These are phyloP conservation scores for Cladorrhinum samala DNA, from an alignment of 495 filamentous ascomycete genomes.

Conservation along the genomic window DNA sequence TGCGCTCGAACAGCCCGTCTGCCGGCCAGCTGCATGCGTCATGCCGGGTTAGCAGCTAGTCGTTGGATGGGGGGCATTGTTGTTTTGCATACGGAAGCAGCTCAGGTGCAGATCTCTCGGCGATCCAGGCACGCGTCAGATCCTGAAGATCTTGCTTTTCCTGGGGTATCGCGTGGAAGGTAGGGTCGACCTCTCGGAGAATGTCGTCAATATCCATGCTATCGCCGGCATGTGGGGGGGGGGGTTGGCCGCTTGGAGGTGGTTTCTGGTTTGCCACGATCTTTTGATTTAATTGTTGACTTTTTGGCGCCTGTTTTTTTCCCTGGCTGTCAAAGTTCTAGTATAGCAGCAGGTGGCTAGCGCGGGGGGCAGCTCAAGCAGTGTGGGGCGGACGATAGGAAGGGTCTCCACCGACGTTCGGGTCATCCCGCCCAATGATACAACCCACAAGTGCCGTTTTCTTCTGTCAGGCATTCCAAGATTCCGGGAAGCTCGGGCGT, in stretches of 20 bases:
- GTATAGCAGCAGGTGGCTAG: no score
- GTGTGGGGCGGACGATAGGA: not conserved
- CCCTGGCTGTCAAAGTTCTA: not conserved
- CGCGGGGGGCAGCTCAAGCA: not conserved
- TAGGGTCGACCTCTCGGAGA: constrained; percentile 68
- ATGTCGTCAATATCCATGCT: constrained; percentile 90
- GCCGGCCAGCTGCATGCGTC: constrained; percentile 40
- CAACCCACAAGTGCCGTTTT: no score
- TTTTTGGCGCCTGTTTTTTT: not conserved
- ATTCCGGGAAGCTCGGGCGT: no score
- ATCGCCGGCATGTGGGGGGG: not conserved
- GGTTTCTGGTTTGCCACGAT: not conserved
- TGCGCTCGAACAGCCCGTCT: constrained; percentile 56
- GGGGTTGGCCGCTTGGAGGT: not conserved
- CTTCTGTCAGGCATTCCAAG: no score
- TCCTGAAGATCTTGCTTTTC: constrained; percentile 77
- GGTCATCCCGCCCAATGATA: not conserved
- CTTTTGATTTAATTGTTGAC: not conserved
- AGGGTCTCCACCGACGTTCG: not conserved
- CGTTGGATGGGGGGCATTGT: not conserved
- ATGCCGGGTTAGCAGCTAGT: constrained; percentile 9
- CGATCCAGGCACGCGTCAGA: constrained; percentile 86
- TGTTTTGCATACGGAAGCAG: constrained; percentile 46
- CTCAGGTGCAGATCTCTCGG: constrained; percentile 83
- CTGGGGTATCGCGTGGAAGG: constrained; percentile 45